Conservation (phyloP, 164 flowering plant genomes). For the Magnolia changhungtana region DNA sequence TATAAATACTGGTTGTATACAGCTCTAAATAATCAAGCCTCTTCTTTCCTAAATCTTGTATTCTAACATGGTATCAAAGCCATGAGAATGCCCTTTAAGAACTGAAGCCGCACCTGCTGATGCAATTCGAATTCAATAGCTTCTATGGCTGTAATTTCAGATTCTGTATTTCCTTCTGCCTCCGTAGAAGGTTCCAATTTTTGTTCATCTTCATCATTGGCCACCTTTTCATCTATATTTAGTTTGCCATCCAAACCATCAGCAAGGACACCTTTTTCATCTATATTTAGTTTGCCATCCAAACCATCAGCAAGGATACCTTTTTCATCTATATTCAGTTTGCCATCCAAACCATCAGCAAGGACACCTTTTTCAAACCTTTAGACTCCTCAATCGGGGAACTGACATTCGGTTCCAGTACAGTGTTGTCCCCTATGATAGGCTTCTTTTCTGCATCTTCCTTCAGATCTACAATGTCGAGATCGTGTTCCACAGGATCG, state of each 20-base stretch:
- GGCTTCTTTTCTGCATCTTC: conserved; percentile 1
- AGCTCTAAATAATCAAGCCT: no score
- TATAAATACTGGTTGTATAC: no score
- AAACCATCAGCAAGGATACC: background rate
- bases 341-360: no score
- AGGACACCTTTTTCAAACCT: background rate
- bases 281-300: background rate
- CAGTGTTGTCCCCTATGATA: background rate
- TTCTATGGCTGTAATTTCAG: background rate
- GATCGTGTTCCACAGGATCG: conserved; percentile 9
- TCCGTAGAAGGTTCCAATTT: background rate
- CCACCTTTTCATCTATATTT: background rate
- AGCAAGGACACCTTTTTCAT: background rate
- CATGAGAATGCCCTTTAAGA: no score
- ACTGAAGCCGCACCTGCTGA: background rate
- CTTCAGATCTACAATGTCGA: conserved; percentile 4
- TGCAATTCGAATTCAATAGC: conserved; percentile 3
- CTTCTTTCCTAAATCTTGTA: no score
- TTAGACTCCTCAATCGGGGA: background rate
- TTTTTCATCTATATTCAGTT: background rate
- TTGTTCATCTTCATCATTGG: background rate
- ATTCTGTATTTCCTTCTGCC: conserved; percentile 1
- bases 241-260: background rate
- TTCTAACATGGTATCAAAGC: no score
- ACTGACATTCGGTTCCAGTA: background rate